Base-by-base conservation (phyloP, 352 stramenopile genomes). In the Aphanomyces stellatus region DNA sequence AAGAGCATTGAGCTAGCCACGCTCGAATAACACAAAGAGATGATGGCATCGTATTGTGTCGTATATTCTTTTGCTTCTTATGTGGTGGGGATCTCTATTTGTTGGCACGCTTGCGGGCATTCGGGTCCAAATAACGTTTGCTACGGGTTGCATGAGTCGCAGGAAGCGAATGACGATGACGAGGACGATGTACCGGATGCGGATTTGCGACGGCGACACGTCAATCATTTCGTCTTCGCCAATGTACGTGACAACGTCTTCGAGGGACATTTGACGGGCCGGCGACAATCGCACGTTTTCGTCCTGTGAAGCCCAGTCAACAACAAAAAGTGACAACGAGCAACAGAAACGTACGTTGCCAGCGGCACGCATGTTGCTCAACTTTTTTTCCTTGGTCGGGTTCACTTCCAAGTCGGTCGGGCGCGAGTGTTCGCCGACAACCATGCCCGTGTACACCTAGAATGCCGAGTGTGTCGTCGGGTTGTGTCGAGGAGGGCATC, bases 141-240 rank as follows among this genome's bases (percentile, higher is more conserved):
- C 55, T 57, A 57, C 49, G 33, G 22, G 46, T 30, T 1, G 46
- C 13, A 13, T 53, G 46, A 46, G 46, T 19, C 19, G 2, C 22
- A 22, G 46, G 13, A 53, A 30, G 19, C 17, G 25, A 28, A 28
- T 19, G 24, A 15, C 17, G 49, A 8, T 22, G 13, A 22, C 25
- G n/a, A 22, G 22, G 17, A 33, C 49, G 25, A 34, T 22, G 8
- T 57, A 84, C 77, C 78, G 72, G 73, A 99, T 92, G 62, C 97
- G 87, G 49, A 99, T 96, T 71, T 81, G 95, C 27, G 75, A 76
- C 19, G 97, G 97, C 42, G 96, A 98, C 15, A 99, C 90, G 73
- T 99, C 97, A 64, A 99, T 97, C 74, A 99, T 97, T 78, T 99
- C 97, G 76, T 99, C 97, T 51, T 98, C 89, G 53, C 80, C 84